phyloP scores from a whole-genome alignment of 1,139 yeast genomes.

The Hemisphaericaspora xylofermentans region DNA sequence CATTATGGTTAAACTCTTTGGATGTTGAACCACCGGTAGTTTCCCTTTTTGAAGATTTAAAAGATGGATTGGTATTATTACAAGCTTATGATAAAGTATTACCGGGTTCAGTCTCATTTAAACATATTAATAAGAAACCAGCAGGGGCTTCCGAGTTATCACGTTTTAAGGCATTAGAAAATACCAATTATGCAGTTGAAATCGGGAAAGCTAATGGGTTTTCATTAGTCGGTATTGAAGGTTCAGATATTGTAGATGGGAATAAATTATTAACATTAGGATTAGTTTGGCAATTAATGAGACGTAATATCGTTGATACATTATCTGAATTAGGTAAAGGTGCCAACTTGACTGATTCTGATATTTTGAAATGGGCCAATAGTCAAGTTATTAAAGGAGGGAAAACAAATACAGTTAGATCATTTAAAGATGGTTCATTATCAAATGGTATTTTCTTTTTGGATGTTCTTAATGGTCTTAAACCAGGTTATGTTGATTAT shows the following conservation, averaged over 20 bases:
- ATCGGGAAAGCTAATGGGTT: slow-evolving; percentile 90
- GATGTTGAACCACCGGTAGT: slow-evolving; percentile 96
- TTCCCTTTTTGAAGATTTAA: slow-evolving; percentile 87
- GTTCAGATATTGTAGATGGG: slow-evolving; percentile 96
- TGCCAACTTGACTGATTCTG: slow-evolving; percentile 69
- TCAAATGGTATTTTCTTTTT: slow-evolving; percentile 78
- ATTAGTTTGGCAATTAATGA: slow-evolving; percentile 99
- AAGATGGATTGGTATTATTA: slow-evolving; percentile 84
- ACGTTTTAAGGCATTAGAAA: slow-evolving; percentile 92
- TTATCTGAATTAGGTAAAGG: slow-evolving; percentile 68
- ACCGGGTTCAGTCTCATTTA: slow-evolving; percentile 85
- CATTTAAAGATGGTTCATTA: slow-evolving; percentile 79
- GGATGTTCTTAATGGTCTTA: slow-evolving; percentile 88
- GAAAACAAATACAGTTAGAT: slow-evolving; percentile 63
- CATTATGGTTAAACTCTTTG: slow-evolving; percentile 93
- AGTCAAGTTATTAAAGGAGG: slow-evolving; percentile 84
- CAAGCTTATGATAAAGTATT: slow-evolving; percentile 95
- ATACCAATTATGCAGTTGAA: slow-evolving; percentile 94
- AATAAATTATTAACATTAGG: slow-evolving; percentile 86
- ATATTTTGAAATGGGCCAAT: slow-evolving; percentile 93
- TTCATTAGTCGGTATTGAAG: slow-evolving; percentile 96
- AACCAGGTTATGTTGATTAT: slow-evolving; percentile 97
- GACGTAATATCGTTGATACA: slow-evolving; percentile 88
- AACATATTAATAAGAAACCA: slow-evolving; percentile 82
- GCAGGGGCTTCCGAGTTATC: slow-evolving; percentile 68